Base-by-base conservation (phyloP, 192 early-diverging fungal species). In the Linnemannia exigua region DNA sequence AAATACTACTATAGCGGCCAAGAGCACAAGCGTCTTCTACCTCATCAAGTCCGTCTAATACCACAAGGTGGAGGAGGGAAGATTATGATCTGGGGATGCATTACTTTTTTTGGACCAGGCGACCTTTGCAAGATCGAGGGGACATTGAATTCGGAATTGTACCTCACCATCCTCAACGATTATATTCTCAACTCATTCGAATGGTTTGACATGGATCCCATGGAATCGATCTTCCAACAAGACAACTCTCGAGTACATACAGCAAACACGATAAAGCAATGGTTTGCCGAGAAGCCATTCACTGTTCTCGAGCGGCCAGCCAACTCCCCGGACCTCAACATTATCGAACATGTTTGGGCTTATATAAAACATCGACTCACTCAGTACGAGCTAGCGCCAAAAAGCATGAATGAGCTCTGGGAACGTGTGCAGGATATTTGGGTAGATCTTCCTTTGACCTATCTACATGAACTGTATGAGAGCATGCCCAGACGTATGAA, bases 41-140 rank as follows among this genome's bases (percentile, higher is more conserved):
- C 38, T 46, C 38, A 70, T 44, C 69, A 70, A 36, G 22, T 70
- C 69, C 6, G 31, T 46, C 16, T 11, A 44, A 70, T 15, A 9
- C 41, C 33, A 8, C 16, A 70, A 46, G 6, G 15, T 22, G 69
- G 33, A 20, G 69, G 69, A 22, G 69, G 69, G 1, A 61, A 61
- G 46, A 74, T 74, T 2, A 38, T 61, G 31, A 22, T 74, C 54
- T 74, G 73, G 73, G 73, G 73, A 1, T 76, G 73, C 22, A 74
- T 63, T 19, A 74, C 73, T 25, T 2, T 61, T 41, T 36, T 20
- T 20, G 52, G 54, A 8, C 33, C 54, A 3, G 54, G 73, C 1
- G 54, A 74, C 35, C 33, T 61, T 16, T 41, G 33, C 37, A 12
- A 51, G 52, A 54, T 61, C 73, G 19, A 63, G 9, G 25, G 52